Evolutionary conservation across 176 grass and related monocot species (phyloP).

Genomic region (Eleusine coracana): DNA sequence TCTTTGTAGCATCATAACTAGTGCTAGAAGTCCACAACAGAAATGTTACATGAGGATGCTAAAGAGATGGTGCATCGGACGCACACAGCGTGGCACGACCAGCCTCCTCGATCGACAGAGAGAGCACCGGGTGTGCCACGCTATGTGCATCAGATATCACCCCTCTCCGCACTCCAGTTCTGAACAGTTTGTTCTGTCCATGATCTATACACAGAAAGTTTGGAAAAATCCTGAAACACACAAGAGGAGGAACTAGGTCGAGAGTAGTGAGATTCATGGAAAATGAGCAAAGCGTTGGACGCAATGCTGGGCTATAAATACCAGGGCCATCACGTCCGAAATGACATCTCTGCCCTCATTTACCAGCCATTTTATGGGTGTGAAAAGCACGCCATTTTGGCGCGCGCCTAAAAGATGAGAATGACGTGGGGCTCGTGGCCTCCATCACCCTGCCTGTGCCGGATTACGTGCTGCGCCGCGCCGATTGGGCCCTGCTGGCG

Average conservation of each 20-base stretch:
- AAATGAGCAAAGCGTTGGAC: too few species aligned
- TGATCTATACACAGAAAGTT: too few species aligned
- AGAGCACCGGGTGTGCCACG: not conserved
- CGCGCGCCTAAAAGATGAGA: not conserved
- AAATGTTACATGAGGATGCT: not conserved
- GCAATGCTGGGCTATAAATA: not conserved
- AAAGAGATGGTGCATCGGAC: not conserved
- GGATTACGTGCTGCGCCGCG: too few species aligned
- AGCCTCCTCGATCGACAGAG: not conserved
- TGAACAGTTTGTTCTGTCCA: not conserved
- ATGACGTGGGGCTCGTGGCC: not conserved
- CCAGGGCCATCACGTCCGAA: not conserved
- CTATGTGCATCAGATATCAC: not conserved
- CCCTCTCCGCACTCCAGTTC: not conserved
- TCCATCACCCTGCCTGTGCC: not conserved
- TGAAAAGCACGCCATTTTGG: not conserved
- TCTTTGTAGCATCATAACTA: not conserved
- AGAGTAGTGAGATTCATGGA: too few species aligned
- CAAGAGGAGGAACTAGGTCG: not conserved
- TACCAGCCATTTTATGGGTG: not conserved
- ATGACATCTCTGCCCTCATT: not conserved
- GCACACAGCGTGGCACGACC: conserved; percentile 36
- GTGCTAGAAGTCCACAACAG: not conserved
- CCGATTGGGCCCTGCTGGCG: too few species aligned
- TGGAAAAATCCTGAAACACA: too few species aligned